Percentiles rank a stretch among this genome's conserved stretches.
Evolutionary conservation across 192 early-diverging fungal genomes (phyloP).

Genomic region (Coemansia sp.): DNA sequence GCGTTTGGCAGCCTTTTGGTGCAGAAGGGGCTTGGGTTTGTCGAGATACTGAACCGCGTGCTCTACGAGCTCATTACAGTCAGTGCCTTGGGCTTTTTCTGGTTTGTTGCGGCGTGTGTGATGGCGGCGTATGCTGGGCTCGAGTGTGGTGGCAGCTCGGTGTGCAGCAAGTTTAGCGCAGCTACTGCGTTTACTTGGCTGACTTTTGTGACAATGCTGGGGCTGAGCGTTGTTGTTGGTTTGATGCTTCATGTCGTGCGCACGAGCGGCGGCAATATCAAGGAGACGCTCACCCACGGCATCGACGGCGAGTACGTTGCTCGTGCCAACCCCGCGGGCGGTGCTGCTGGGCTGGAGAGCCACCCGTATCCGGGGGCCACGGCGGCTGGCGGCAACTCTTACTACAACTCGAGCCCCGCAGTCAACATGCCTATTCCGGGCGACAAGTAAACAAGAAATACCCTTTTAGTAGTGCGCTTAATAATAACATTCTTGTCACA

Average conservation of each 20-base stretch:
- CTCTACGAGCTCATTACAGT: conserved; percentile 18
- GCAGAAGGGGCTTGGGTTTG: conserved; percentile 12
- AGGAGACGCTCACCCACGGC: conserved; percentile 16
- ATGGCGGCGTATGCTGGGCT: conserved; percentile 36
- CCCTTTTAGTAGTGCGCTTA: neutral
- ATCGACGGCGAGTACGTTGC: conserved; percentile 17
- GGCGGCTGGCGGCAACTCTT: conserved; percentile 16
- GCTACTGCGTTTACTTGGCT: conserved; percentile 43
- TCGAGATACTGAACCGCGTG: conserved; percentile 19
- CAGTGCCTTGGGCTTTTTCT: conserved; percentile 15
- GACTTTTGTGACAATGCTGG: conserved; percentile 30
- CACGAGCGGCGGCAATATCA: conserved; percentile 19
- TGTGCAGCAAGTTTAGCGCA: conserved; percentile 35
- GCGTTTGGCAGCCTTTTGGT: conserved; percentile 24
- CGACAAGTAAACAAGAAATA: conserved; percentile 1
- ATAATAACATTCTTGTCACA: no score
- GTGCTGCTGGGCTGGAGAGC: conserved; percentile 16
- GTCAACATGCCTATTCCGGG: conserved; percentile 37
- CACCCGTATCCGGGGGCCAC: conserved; percentile 18
- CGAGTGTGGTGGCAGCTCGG: conserved; percentile 11
- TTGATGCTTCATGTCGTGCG: conserved; percentile 24
- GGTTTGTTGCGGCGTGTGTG: conserved; percentile 35
- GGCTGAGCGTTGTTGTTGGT: conserved; percentile 3
- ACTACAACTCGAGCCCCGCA: conserved; percentile 36
- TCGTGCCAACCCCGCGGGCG: neutral